A percentile compares a stretch with the other conserved stretches of the same genome.
Conservation (phyloP, 2,329 filamentous ascomycete species). For the Aspergillus sp. region DNA sequence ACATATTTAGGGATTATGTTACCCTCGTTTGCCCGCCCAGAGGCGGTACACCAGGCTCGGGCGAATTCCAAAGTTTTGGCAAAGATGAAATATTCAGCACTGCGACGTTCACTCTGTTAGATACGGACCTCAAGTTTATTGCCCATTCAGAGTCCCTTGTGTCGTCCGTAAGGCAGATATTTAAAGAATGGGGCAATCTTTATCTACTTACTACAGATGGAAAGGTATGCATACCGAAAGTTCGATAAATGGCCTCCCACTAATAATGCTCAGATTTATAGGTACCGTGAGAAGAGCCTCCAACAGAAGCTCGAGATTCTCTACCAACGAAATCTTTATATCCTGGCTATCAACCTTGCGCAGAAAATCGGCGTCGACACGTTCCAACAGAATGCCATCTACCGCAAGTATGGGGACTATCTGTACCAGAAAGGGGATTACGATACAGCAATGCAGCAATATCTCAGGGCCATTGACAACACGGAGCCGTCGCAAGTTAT, state of each 20-base stretch:
- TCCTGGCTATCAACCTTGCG: conserved; percentile 86
- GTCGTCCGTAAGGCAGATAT: conserved; percentile 74
- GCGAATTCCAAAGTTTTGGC: conserved; percentile 65
- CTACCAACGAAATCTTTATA: conserved; percentile 90
- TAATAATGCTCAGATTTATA: conserved; percentile 62
- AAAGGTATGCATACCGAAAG: conserved; percentile 60
- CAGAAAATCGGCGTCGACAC: conserved; percentile 81
- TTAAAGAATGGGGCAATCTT: conserved; percentile 86
- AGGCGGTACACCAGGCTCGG: conserved; percentile 54
- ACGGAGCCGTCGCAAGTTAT: conserved; percentile 97
- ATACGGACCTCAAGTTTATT: conserved; percentile 85
- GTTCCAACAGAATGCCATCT: conserved; percentile 85
- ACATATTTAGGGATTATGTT: conserved; percentile 80
- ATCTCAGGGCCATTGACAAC: conserved; percentile 91
- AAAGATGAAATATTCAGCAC: conserved; percentile 77
- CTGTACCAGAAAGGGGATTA: conserved; percentile 94
- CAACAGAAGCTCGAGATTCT: conserved; percentile 90
- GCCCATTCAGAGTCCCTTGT: conserved; percentile 84
- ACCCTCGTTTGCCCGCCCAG: conserved; percentile 79
- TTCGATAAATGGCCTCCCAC: background rate
- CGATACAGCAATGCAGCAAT: conserved; percentile 98
- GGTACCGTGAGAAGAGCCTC: conserved; percentile 86
- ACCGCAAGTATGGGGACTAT: conserved; percentile 89
- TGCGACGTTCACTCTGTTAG: conserved; percentile 85
- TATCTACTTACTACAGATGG: conserved; percentile 90